Base-by-base conservation (phyloP, 805 yeast genomes). In the Candida chauliodis region DNA sequence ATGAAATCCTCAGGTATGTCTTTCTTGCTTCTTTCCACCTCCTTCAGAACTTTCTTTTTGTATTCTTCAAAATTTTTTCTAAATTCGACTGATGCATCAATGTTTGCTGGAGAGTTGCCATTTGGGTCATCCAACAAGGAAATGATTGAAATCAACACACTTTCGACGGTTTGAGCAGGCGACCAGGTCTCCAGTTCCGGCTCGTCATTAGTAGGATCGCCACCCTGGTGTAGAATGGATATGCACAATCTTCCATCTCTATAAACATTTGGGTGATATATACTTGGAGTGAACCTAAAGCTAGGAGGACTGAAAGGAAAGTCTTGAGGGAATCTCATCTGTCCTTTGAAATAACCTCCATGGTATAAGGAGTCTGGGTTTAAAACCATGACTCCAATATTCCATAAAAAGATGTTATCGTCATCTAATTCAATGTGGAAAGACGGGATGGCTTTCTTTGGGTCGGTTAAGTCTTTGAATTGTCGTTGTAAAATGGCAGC, bases 111-210 rank as follows among this genome's bases (percentile, higher is more conserved):
- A 1, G 96, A 86, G 44, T 79, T 77, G 42, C 86, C 82, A 64
- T 91, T 91, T 38, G 98, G 98, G 59, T 91, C 97, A 54, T 89
- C 95, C 51, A 91, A 73, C 37, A 91, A 73, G 7, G 96, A 88
- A 14, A 91, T 84, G 47, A 91, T 90, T 23, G 95, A 85, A 39
- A 91, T 84, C 53, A 91, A 74, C 8, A 91, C 96, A 22, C 85
- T 72, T 63, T 91, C 97, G 8, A 88, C 97, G 17, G 93, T 83
- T 66, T 90, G 96, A 2, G 87, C 93, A 2, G 90, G 95, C 15
- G 85, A 78, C 97, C 97, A 89, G 14, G 95, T 89, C 65, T 90
- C 97, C 41, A 83, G 82, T 52, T 88, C 95, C 2, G 90, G 91
- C 60, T 90, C 96, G 48, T 88, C 96, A 25, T 86, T 76, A 36